Evolutionary conservation across 177 flowering plant species (phyloP), one percentile per base, ranked within the genome.

Genomic region (Telopea speciosissima): DNA sequence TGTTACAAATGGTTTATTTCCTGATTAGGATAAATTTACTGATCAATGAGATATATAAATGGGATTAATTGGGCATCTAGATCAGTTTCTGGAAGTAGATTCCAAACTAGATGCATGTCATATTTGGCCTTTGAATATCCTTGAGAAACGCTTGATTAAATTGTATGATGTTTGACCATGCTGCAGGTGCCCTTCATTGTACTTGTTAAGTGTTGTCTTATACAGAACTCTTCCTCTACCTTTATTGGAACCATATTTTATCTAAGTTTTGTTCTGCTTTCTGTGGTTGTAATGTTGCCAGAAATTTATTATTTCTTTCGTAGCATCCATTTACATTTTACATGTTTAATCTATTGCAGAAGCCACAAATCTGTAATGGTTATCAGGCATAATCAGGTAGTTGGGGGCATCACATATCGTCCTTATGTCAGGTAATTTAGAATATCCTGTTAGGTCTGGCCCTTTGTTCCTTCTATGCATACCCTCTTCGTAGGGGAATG

Each of bases 321-420:
- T 19, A 17, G 24, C 2, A 58, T 58, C n/a, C 23, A 58, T 58
- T 7, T 58, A 3, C n/a, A 8, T 7, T 49, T 49, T 49, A 13
- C 61, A 58, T n/a, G 19, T 58, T 58, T 58, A 19, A 42, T 69
- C 49, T 72, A 58, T 68, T 75, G 73, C 93, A 94, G 98, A 79
- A 90, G 75, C 80, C 99, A 96, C 79, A 96, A 96, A 68, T 96
- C 99, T 25, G 90, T 96, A 21, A 91, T 93, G 96, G 92, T 96
- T 67, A 81, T 93, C 67, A 86, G 96, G 78, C 83, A 85, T 26
- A 86, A 87, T 79, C 87, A 63, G n/a, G 99, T 96, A 73, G 97
- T 93, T 81, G 99, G 99, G 74, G 98, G 99, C 70, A 96, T 96
- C 73, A 96, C 99, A 42, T 96, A 91, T 75, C 94, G 99, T 12